A percentile compares a stretch with the other conserved stretches of the same genome.
Conservation (phyloP, 805 yeast genomes). For the Starmera amethionina region DNA sequence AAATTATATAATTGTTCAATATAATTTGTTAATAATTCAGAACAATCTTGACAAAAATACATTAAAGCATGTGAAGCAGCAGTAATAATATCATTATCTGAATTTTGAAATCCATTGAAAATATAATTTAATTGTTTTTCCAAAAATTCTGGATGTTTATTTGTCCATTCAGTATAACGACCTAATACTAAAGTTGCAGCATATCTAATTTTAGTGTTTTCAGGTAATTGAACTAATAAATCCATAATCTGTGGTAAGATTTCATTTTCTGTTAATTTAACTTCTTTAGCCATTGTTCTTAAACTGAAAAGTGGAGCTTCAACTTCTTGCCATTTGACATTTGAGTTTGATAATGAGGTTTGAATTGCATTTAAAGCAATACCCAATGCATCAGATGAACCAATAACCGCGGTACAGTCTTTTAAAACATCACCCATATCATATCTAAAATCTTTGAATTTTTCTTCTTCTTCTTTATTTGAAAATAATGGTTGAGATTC, state of each 20-base stretch:
- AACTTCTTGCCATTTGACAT: constrained; percentile 60
- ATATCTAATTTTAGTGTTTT: constrained; percentile 77
- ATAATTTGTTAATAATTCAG: constrained; percentile 49
- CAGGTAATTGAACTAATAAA: constrained; percentile 60
- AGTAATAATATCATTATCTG: constrained; percentile 39
- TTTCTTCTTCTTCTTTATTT: constrained; percentile 79
- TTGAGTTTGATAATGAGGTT: constrained; percentile 20
- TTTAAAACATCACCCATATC: constrained; percentile 97
- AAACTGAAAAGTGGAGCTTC: constrained; percentile 87
- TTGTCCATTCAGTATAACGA: constrained; percentile 94
- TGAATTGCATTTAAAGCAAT: constrained; percentile 62
- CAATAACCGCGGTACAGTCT: constrained; percentile 88
- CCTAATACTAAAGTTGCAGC: constrained; percentile 92
- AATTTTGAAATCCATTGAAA: constrained; percentile 53
- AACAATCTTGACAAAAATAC: constrained; percentile 92
- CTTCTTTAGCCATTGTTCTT: constrained; percentile 92
- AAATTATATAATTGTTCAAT: constrained; percentile 69
- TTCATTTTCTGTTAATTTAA: constrained; percentile 51
- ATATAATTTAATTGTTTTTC: constrained; percentile 81
- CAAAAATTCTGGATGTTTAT: constrained; percentile 71
- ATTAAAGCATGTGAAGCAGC: constrained; percentile 92
- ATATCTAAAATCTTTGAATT: constrained; percentile 87
- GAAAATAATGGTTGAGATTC: constrained; percentile 41
- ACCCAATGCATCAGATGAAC: constrained; percentile 56
- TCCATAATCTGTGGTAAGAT: constrained; percentile 74